These are phyloP conservation scores for Keqinozyma sinolaborantium DNA, from an alignment of 1,139 yeast genomes.

Conservation along the genomic window DNA sequence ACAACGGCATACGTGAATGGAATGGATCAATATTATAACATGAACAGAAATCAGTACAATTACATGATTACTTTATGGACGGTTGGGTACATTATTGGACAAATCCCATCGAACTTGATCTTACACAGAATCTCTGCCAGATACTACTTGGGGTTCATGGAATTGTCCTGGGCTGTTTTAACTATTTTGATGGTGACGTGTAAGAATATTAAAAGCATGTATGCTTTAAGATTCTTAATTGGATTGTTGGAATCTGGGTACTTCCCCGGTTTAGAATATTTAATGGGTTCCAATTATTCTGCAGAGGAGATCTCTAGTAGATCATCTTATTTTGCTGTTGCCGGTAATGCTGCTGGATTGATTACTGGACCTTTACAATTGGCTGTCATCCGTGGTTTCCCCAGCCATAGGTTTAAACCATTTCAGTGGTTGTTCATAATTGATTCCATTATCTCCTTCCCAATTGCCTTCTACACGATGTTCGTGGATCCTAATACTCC, in stretches of 20 bases:
- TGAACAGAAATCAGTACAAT: slow-evolving; percentile 53
- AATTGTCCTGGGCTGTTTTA: slow-evolving; percentile 54
- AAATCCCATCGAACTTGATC: slow-evolving; percentile 54
- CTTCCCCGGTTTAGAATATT: slow-evolving; percentile 53
- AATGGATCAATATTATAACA: slow-evolving; percentile 51
- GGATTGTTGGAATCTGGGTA: slow-evolving; percentile 60
- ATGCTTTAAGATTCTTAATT: slow-evolving; percentile 54
- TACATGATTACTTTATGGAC: slow-evolving; percentile 52
- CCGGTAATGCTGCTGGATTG: slow-evolving; percentile 25
- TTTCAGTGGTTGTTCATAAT: slow-evolving; percentile 39
- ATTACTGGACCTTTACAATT: slow-evolving; percentile 37
- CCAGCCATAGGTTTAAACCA: slow-evolving; percentile 24
- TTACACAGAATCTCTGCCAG: slow-evolving; percentile 52
- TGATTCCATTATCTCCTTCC: slow-evolving; percentile 35
- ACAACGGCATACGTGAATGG: slow-evolving; percentile 60
- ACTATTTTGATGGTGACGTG: slow-evolving; percentile 50
- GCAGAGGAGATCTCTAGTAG: slow-evolving; percentile 31
- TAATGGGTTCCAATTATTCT: slow-evolving; percentile 40
- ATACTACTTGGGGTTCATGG: slow-evolving; percentile 51
- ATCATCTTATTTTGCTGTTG: slow-evolving; percentile 42
- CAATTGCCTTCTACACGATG: slow-evolving; percentile 34
- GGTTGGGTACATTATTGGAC: slow-evolving; percentile 58
- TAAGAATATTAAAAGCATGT: slow-evolving; percentile 39
- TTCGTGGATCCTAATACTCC: slow-evolving; percentile 37
- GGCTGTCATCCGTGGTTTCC: slow-evolving; percentile 26